Conservation (phyloP, 257 asterid genomes). For the Nemophila menziesii region DNA sequence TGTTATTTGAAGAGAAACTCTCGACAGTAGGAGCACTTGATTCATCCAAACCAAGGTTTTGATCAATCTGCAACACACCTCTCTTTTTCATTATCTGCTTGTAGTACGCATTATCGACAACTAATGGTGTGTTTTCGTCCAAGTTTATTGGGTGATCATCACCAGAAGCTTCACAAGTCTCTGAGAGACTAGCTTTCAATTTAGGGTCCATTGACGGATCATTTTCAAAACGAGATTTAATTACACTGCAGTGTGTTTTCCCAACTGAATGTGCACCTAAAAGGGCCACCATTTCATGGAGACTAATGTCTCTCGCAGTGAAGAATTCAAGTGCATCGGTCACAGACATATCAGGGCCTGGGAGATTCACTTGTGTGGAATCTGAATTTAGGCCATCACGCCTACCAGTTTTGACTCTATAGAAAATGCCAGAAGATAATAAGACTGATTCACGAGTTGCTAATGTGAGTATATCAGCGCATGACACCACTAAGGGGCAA, state of each 20-base stretch:
- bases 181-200: slow-evolving; percentile 27
- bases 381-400: slow-evolving; percentile 25
- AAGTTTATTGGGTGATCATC: slow-evolving; percentile 34
- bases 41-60: slow-evolving; percentile 33
- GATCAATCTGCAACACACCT: slow-evolving; percentile 63
- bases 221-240: slow-evolving; percentile 10
- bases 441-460: slow-evolving; percentile 62
- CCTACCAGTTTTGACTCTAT: slow-evolving; percentile 32
- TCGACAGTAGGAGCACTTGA: slow-evolving; percentile 19
- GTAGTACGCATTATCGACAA: slow-evolving; percentile 49
- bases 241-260: slow-evolving; percentile 19
- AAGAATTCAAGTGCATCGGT: slow-evolving; percentile 7
- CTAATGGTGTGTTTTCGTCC: slow-evolving; percentile 54
- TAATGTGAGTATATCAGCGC: slow-evolving; percentile 60
- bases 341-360: no score
- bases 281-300: slow-evolving; percentile 32
- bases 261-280: slow-evolving; percentile 48
- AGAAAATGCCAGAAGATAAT: slow-evolving; percentile 16
- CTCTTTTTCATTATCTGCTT: slow-evolving; percentile 35
- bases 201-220: slow-evolving; percentile 27
- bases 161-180: slow-evolving; percentile 28
- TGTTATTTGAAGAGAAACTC: slow-evolving; percentile 12
- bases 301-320: slow-evolving; percentile 25
- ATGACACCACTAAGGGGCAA: slow-evolving; percentile 65
- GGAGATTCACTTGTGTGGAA: no score